Conservation (phyloP, 108 stramenopile species). For the Asterionellopsis glacialis region DNA sequence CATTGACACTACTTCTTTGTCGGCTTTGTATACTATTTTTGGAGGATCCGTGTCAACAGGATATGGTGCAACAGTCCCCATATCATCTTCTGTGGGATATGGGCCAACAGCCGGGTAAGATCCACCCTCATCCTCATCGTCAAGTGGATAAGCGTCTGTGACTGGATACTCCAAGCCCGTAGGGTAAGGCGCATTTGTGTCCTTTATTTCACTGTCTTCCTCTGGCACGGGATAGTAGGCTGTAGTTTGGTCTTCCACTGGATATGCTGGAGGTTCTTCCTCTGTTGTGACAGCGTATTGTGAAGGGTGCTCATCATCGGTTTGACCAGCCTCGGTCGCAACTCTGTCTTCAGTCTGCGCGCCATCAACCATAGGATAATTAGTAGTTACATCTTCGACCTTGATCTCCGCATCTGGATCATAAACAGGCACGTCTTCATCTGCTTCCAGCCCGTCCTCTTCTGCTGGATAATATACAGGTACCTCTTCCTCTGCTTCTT, state of each 20-base stretch:
- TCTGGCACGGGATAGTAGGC: slow-evolving; percentile 18
- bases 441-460: too few relatives aligned
- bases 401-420: neutral
- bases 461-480: too few relatives aligned
- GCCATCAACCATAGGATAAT: neutral
- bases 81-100: slow-evolving; percentile 14
- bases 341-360: neutral
- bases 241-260: slow-evolving; percentile 5
- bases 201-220: neutral
- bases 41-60: slow-evolving; percentile 1
- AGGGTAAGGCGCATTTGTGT: slow-evolving; percentile 2
- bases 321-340: too few relatives aligned
- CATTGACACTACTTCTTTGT: slow-evolving; percentile 68
- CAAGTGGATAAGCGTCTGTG: slow-evolving; percentile 30
- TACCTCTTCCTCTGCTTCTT: too few relatives aligned
- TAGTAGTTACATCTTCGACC: neutral
- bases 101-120: slow-evolving; percentile 11
- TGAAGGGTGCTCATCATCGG: too few relatives aligned
- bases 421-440: too few relatives aligned
- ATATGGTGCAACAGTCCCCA: neutral
- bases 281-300: too few relatives aligned
- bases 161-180: slow-evolving; percentile 17
- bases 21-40: slow-evolving; percentile 59
- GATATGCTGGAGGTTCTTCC: slow-evolving; percentile 6
- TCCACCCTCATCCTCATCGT: neutral